Conservation (phyloP, 2,329 filamentous ascomycete genomes). For the Cryphonectria parasitica region DNA sequence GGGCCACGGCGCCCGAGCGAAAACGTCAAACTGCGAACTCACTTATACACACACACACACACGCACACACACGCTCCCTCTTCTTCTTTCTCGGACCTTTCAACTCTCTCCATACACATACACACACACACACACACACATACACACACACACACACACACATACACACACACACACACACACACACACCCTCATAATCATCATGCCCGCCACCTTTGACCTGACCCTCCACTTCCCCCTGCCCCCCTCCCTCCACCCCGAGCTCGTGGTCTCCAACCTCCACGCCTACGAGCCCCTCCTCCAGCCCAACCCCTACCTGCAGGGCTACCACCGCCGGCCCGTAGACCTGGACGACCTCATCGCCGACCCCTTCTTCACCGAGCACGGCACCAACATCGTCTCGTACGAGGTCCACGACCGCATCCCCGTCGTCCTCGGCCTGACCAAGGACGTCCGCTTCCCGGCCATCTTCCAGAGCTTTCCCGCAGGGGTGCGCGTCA, state of each 20-base stretch:
- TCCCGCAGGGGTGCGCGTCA: slow-evolving; percentile 45
- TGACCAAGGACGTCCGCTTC: slow-evolving; percentile 44
- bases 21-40: slow-evolving; percentile 1
- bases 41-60: too few relatives aligned
- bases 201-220: slow-evolving; percentile 40
- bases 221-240: slow-evolving; percentile 47
- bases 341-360: slow-evolving; percentile 28
- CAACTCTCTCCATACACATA: too few relatives aligned
- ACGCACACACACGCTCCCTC: not conserved
- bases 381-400: slow-evolving; percentile 24
- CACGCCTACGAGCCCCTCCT: slow-evolving; percentile 30
- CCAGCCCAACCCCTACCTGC: slow-evolving; percentile 27
- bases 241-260: slow-evolving; percentile 44
- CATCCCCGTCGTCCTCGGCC: slow-evolving; percentile 42
- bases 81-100: too few relatives aligned
- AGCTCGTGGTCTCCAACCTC: slow-evolving; percentile 43
- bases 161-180: too few relatives aligned
- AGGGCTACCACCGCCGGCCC: slow-evolving; percentile 20
- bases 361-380: slow-evolving; percentile 29
- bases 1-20: not conserved
- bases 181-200: not conserved
- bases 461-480: slow-evolving; percentile 50
- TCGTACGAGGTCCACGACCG: slow-evolving; percentile 41
- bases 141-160: not conserved
- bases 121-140: too few relatives aligned